Evolutionary conservation across 768 basidiomycete species (phyloP), one percentile per base, ranked within the genome.

Genomic region (Russula olivacea): DNA sequence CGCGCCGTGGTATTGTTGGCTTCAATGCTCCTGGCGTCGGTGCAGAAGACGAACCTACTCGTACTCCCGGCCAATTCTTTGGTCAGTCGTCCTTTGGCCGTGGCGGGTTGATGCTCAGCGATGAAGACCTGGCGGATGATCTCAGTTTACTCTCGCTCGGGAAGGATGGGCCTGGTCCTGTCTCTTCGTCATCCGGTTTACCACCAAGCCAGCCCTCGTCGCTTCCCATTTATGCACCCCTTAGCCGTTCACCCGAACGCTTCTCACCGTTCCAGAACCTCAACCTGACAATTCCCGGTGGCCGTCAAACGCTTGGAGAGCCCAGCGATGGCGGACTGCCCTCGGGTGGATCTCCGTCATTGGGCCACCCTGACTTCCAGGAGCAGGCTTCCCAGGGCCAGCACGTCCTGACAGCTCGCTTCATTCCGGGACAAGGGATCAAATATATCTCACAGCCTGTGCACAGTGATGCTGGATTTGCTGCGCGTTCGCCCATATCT

Each of bases 111-210:
- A 76, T 88, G 73, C 74, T 93, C 23, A 83, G 84, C 0, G 91
- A 93, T 65, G 91, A 93, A 55, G 91, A 93, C 64, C 81, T 93
- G 14, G 88, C 88, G 0, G 81, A 79, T 23, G 88, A 88, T 68
- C 79, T 92, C 38, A 83, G 81, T 25, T 69, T 83, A 61, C 77
- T 91, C 65, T 87, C 76, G 68, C 68, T 91, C n/a, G 79, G 78
- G 63, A 78, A 75, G 50, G 77, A 81, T 25, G 70, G 72, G 6
- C 74, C 76, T 6, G 71, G 74, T 0, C 72, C 78, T 28, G 69
- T 68, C 4, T 77, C 79, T 21, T 64, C 63, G 23, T 50, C 32
- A 19, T 78, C 82, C n/a, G 75, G 76, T 1, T 71, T 77, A 49
- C 82, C 84, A 15, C 80, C 84, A 1, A 86, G 84, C 69, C 85